These are phyloP conservation scores for Globisporangium perplexum DNA, from an alignment of 352 stramenopile species.

Conservation along the genomic window DNA sequence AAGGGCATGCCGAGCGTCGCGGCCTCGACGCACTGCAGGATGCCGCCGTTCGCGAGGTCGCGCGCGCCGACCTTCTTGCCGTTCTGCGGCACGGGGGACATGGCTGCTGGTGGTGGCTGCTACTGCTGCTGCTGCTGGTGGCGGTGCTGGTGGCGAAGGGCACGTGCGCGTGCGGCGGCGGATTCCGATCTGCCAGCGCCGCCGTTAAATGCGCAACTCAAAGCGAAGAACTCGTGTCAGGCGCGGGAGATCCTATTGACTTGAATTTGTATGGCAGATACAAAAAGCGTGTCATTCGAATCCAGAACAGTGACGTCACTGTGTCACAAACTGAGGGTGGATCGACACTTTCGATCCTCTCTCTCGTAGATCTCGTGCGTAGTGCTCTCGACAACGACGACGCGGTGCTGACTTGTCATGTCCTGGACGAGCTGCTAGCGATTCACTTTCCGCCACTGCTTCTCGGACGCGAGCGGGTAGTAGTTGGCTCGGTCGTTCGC, in stretches of 20 bases:
- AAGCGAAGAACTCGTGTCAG: background rate
- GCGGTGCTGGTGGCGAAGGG: too few species aligned
- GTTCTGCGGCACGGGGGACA: slow-evolving; percentile 47
- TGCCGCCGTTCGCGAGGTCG: slow-evolving; percentile 74
- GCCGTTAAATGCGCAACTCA: too few species aligned
- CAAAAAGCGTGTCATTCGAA: background rate
- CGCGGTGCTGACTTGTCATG: too few species aligned
- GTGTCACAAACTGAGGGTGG: background rate
- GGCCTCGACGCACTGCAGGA: slow-evolving; percentile 87
- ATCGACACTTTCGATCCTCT: too few species aligned
- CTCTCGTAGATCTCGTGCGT: too few species aligned
- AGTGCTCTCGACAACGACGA: too few species aligned
- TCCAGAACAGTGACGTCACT: background rate
- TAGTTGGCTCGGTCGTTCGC: background rate
- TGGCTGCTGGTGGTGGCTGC: slow-evolving; percentile 23
- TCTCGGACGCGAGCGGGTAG: background rate
- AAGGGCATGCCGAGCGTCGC: slow-evolving; percentile 89
- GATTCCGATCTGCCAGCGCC: background rate
- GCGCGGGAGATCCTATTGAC: background rate
- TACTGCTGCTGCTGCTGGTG: background rate
- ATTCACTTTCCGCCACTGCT: background rate
- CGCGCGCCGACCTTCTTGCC: slow-evolving; percentile 79
- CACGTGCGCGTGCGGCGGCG: background rate
- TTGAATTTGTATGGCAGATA: background rate
- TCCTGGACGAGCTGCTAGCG: too few species aligned